Conservation (phyloP, 352 stramenopile species). For the Globisporangium solare region DNA sequence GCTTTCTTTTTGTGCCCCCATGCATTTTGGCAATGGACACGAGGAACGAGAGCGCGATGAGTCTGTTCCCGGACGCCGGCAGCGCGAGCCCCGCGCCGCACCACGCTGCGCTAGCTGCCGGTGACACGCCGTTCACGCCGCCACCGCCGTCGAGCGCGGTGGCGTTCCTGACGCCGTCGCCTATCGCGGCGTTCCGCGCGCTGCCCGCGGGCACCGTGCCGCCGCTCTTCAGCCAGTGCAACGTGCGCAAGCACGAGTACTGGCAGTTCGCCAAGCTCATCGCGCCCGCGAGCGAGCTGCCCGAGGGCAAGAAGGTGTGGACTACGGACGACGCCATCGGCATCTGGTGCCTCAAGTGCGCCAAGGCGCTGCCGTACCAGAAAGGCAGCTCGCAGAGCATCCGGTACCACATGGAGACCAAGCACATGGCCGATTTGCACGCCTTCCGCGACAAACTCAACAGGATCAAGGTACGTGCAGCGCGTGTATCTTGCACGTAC, state of each 20-base stretch:
- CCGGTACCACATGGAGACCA: constrained; percentile 59
- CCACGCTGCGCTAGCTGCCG: too few species aligned
- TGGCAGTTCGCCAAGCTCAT: constrained; percentile 36
- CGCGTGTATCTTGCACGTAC: too few species aligned
- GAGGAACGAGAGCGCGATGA: too few species aligned
- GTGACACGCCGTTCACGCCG: too few species aligned
- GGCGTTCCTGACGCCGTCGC: too few species aligned
- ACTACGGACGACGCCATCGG: constrained; percentile 39
- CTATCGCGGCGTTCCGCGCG: too few species aligned
- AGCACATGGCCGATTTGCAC: constrained; percentile 31
- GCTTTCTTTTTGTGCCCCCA: too few species aligned
- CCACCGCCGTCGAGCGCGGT: too few species aligned
- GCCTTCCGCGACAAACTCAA: constrained; percentile 13
- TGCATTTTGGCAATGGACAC: too few species aligned
- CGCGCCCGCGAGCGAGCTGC: constrained; percentile 19
- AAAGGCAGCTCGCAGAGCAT: constrained; percentile 54
- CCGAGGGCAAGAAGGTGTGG: constrained; percentile 36
- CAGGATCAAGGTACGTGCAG: constrained; percentile 3
- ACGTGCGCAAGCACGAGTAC: constrained; percentile 53
- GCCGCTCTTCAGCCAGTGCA: constrained; percentile 38
- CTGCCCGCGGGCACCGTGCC: constrained; percentile 6
- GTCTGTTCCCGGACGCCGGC: too few species aligned
- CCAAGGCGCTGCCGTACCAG: constrained; percentile 28
- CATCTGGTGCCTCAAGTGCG: constrained; percentile 45
- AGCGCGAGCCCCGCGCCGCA: too few species aligned